Evolutionary conservation across 2,329 filamentous ascomycete genomes (phyloP), one percentile per base, ranked within the genome.

Genomic region (Aureobasidium sp.): DNA sequence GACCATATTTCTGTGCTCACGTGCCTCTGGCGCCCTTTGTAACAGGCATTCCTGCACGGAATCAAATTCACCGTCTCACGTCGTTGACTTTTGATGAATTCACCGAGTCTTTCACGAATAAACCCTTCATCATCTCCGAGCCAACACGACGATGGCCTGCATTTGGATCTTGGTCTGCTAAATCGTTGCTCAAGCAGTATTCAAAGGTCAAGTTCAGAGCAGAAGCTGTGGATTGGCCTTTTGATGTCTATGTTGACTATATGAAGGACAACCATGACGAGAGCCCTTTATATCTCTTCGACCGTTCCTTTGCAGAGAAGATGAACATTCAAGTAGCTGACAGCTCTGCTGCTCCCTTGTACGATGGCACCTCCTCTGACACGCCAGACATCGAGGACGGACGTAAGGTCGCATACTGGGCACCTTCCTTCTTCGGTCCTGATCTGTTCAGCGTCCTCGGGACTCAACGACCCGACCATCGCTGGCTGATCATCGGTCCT

Each of bases 401-500:
- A 4, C 53, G 45, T 8, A 69, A 74, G 27, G 79, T 86, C 15
- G 77, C 79, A 8, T 97, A 97, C 75, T 91, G 87, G 85, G 84
- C 85, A 15, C 92, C 93, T 0, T 78, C 84, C 17, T 95, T 90
- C 72, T 97, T 97, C 72, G 91, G 90, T 0, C 84, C 87, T 52
- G 92, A 96, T 71, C 78, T 95, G 20, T 97, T 97, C 70, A 84
- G 86, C 51, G 83, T 94, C 8, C 80, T 97, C 0, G 89, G 87
- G 11, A 72, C 82, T 15, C 85, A 95, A 71, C 84, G 93, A 59
- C 93, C 93, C 2, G 91, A 96, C 65, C 87, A 91, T 70, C 86
- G 91, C 64, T 97, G 93, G 94, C 81, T 97, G 65, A 96, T 97
- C 69, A 82, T 97, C 66, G 92, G 93, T 0, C 91, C 93, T 0